phyloP scores from a whole-genome alignment of 1,284 basidiomycete genomes.

The Phlebopus sp. region DNA sequence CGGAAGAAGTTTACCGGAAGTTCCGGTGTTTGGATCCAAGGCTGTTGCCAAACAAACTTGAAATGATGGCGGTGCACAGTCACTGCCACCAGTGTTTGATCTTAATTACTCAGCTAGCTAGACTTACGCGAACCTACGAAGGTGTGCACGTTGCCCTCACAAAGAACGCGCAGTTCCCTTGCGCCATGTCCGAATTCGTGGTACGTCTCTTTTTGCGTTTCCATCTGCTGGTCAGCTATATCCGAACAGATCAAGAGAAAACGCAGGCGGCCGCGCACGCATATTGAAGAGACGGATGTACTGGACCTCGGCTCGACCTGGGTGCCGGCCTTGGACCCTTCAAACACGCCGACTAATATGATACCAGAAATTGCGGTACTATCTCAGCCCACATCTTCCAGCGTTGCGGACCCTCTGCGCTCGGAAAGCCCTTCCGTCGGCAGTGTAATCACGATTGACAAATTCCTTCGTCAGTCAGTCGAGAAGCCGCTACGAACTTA shows the following conservation, averaged over 20 bases:
- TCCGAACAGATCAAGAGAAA: constrained; percentile 27
- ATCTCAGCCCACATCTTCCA: constrained; percentile 8
- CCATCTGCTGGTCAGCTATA: background rate
- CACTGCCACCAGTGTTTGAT: background rate
- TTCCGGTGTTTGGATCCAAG: background rate
- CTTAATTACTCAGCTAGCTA: too few species aligned
- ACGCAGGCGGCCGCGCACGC: constrained; percentile 21
- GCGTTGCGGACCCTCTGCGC: background rate
- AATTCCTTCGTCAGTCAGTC: constrained; percentile 19
- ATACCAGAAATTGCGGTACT: constrained; percentile 19
- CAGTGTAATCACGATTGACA: constrained; percentile 26
- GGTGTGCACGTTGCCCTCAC: too few species aligned
- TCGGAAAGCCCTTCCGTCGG: background rate
- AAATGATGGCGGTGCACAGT: background rate
- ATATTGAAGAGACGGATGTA: constrained; percentile 2
- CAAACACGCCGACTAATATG: background rate
- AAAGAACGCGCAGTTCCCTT: too few species aligned
- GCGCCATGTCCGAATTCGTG: constrained; percentile 28
- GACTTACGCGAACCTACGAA: too few species aligned
- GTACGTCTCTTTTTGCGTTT: constrained; percentile 12
- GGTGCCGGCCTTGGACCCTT: too few species aligned
- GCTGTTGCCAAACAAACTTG: background rate
- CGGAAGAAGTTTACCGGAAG: too few species aligned
- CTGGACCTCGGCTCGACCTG: too few species aligned
- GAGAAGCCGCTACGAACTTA: background rate